These are phyloP conservation scores for Blastomyces emzantsi DNA, from an alignment of 2,329 filamentous ascomycete genomes.

Conservation along the genomic window DNA sequence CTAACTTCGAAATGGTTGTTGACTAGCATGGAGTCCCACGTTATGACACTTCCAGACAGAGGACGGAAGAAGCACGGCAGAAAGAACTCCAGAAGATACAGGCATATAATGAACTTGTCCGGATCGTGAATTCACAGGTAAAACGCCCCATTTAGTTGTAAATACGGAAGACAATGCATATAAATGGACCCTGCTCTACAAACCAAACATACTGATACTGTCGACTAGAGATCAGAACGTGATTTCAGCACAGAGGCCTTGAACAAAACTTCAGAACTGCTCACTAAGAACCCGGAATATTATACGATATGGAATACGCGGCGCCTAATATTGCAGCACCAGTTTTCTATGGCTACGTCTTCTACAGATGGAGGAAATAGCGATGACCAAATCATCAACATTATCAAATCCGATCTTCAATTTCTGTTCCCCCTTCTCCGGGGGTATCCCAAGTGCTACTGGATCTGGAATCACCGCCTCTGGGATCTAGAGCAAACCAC, in stretches of 20 bases:
- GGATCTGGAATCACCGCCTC: conserved; percentile 94
- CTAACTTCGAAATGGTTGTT: not conserved
- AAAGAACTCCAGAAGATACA: conserved; percentile 67
- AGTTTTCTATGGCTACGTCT: conserved; percentile 36
- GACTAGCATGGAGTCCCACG: conserved; percentile 75
- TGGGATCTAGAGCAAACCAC: conserved; percentile 74
- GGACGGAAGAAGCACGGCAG: conserved; percentile 60
- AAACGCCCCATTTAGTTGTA: conserved; percentile 6
- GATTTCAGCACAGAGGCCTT: conserved; percentile 37
- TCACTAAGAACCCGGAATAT: conserved; percentile 41
- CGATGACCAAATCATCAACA: conserved; percentile 38
- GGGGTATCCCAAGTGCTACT: conserved; percentile 93
- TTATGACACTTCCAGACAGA: conserved; percentile 47
- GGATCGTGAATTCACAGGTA: conserved; percentile 58
- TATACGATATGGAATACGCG: conserved; percentile 47
- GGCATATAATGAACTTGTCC: conserved; percentile 64
- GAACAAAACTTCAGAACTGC: conserved; percentile 36
- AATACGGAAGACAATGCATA: not conserved
- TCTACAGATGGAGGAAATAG: conserved; percentile 21
- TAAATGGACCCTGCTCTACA: not conserved
- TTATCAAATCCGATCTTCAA: conserved; percentile 63
- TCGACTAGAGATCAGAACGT: conserved; percentile 30
- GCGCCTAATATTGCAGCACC: conserved; percentile 58
- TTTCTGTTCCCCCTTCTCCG: conserved; percentile 80
- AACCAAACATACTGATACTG: not conserved